Conservation (phyloP, 139 green algal genomes). For the Closterium sp. region DNA sequence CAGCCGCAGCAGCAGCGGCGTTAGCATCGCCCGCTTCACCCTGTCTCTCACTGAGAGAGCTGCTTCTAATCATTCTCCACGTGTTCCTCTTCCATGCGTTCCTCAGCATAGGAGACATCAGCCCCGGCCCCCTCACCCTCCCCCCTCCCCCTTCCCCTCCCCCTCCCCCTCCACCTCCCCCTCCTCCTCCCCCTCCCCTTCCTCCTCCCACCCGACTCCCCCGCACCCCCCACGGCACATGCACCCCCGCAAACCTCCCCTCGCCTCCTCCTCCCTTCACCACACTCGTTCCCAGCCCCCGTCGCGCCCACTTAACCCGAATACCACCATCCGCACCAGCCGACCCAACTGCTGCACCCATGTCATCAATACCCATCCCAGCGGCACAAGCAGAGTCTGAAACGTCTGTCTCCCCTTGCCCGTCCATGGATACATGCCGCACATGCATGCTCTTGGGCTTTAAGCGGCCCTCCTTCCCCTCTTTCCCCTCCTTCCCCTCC, state of each 20-base stretch:
- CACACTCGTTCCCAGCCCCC: neutral
- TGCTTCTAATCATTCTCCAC: neutral
- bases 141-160: too few relatives aligned
- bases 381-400: neutral
- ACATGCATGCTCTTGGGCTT: neutral
- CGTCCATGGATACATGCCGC: neutral
- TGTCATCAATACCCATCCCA: neutral
- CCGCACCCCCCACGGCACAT: neutral
- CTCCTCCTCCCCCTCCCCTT: neutral
- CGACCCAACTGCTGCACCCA: neutral
- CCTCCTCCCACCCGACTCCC: neutral
- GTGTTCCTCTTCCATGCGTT: neutral
- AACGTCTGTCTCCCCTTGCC: neutral
- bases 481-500: neutral
- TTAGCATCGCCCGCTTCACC: neutral
- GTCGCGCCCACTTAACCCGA: neutral
- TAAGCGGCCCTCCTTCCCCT: too few relatives aligned
- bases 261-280: neutral
- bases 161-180: neutral
- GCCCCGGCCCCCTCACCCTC: neutral
- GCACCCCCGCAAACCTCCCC: neutral
- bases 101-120: neutral
- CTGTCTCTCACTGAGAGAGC: neutral
- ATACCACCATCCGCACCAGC: neutral
- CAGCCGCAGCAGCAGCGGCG: too few relatives aligned